Conservation (phyloP, 2,329 filamentous ascomycete species). For the Microsporum ferrugineum region DNA sequence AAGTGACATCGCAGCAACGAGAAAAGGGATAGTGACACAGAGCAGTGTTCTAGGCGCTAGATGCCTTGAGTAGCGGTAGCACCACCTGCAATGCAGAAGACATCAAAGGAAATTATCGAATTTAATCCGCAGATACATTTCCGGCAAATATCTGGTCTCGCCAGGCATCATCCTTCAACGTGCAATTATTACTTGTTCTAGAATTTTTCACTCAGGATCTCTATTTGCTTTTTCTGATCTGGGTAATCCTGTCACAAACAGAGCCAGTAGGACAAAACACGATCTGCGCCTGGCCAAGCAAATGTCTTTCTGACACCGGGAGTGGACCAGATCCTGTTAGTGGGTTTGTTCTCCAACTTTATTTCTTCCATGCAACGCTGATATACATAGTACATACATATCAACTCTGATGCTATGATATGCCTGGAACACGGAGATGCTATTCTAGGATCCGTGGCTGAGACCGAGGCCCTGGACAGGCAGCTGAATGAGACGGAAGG, state of each 20-base stretch:
- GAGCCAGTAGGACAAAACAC: not conserved
- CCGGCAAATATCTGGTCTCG: not conserved
- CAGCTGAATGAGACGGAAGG: not conserved
- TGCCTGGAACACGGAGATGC: not conserved
- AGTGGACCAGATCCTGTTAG: not conserved
- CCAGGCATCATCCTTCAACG: not conserved
- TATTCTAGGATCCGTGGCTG: not conserved
- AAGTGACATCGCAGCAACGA: not conserved
- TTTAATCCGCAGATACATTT: not conserved
- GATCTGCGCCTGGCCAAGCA: constrained; percentile 2
- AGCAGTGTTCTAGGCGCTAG: not conserved
- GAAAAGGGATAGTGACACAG: not conserved
- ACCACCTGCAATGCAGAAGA: not conserved
- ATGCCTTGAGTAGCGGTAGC: not conserved
- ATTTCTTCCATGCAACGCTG: not conserved
- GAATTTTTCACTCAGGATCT: not conserved
- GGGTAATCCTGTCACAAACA: not conserved
- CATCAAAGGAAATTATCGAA: not conserved
- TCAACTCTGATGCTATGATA: not conserved
- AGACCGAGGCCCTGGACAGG: not conserved
- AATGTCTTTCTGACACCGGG: constrained; percentile 1
- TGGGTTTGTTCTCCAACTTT: not conserved
- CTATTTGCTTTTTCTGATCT: not conserved
- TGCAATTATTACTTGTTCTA: constrained; percentile 4
- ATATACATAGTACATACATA: not conserved